Percentiles rank a stretch among this genome's conserved stretches.
Conservation (phyloP, 75 land plant genomes). For the Picea glauca region DNA sequence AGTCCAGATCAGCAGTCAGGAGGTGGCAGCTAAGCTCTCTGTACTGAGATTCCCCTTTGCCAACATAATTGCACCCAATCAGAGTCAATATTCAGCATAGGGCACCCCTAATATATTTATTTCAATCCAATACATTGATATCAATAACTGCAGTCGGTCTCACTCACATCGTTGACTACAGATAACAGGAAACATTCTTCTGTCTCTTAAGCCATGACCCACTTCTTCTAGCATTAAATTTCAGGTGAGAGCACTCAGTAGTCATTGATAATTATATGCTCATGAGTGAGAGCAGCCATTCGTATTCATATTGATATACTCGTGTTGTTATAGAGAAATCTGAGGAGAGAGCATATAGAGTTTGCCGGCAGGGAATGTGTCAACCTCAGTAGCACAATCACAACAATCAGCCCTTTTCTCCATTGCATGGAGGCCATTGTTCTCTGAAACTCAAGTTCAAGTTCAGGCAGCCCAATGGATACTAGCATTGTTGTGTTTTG, state of each 20-base stretch:
- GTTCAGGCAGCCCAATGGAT: neutral
- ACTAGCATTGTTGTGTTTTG: neutral
- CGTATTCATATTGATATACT: neutral
- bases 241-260: neutral
- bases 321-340: neutral
- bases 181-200: constrained; percentile 7
- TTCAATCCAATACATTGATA: no score
- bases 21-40: no score
- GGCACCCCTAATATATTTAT: no score
- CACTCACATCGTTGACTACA: constrained; percentile 6
- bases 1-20: no score
- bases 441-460: neutral
- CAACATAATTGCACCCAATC: no score
- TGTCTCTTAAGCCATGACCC: constrained; percentile 7
- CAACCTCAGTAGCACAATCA: neutral
- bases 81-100: no score
- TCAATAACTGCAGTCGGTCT: no score
- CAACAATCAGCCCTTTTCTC: neutral
- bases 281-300: neutral
- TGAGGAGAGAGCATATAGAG: neutral
- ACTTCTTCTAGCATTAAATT: constrained; percentile 2
- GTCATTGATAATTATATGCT: no score
- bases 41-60: no score
- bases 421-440: neutral
- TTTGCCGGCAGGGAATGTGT: neutral